Conservation (phyloP, 768 basidiomycete genomes). For the Collybia nuda region DNA sequence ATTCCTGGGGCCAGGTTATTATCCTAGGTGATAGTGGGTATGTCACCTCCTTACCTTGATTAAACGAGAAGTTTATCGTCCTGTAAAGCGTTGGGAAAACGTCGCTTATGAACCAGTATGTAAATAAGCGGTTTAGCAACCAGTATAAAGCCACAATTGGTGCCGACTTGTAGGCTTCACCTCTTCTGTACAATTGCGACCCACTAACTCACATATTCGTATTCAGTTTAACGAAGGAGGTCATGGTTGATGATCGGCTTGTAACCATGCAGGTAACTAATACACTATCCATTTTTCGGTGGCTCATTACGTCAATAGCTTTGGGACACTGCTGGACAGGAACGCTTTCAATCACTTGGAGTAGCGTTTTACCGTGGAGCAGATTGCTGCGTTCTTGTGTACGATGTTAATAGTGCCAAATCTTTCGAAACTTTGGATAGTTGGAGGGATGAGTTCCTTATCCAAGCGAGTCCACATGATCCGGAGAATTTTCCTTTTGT, state of each 20-base stretch:
- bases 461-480: constrained; percentile 97
- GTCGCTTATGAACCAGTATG: constrained; percentile 99
- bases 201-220: constrained; percentile 18
- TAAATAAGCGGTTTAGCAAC: constrained; percentile 99
- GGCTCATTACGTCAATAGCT: constrained; percentile 47
- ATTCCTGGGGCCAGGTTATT: constrained; percentile 69
- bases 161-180: constrained; percentile 81
- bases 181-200: constrained; percentile 8
- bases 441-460: constrained; percentile 99
- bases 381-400: constrained; percentile 98
- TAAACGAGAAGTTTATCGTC: constrained; percentile 7
- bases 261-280: constrained; percentile 93
- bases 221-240: constrained; percentile 90
- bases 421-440: constrained; percentile 98
- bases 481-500: constrained; percentile 99
- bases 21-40: constrained; percentile 98
- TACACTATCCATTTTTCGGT: constrained; percentile 2
- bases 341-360: constrained; percentile 98
- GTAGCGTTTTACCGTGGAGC: constrained; percentile 99
- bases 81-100: constrained; percentile 91
- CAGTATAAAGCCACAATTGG: constrained; percentile 99
- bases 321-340: constrained; percentile 99
- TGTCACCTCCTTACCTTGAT: constrained; percentile 27
- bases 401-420: constrained; percentile 98
- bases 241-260: constrained; percentile 96